Percentiles rank a stretch among this genome's conserved stretches.
Evolutionary conservation across 169 alveolate species (phyloP).

Genomic region (Cryptosporidium ubiquitum): DNA sequence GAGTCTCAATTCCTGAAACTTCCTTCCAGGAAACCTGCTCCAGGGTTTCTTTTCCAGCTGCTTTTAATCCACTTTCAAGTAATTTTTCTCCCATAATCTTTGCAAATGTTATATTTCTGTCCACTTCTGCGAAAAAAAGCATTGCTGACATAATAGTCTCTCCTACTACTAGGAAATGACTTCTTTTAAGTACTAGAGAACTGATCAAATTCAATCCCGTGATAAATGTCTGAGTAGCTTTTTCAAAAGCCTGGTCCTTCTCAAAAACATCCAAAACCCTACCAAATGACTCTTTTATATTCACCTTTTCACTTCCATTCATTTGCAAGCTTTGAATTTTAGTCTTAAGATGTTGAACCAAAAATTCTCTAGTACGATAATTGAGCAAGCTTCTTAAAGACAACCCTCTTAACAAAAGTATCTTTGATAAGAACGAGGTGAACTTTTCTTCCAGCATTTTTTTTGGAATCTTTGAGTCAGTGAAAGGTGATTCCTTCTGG

Average conservation of each 20-base stretch:
- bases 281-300: not conserved
- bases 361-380: constrained; percentile 23
- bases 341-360: constrained; percentile 20
- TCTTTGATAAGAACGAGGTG: not conserved
- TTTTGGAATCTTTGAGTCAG: not conserved
- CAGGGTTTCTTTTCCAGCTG: not conserved
- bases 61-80: no score
- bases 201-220: not conserved
- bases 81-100: constrained; percentile 18
- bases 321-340: constrained; percentile 5
- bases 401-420: constrained; percentile 10
- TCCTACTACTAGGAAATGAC: not conserved
- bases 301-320: not conserved
- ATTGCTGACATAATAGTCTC: constrained; percentile 53
- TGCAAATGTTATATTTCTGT: constrained; percentile 40
- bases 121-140: constrained; percentile 57
- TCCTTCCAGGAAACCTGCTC: constrained; percentile 14
- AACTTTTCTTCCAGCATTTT: not conserved
- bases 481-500: not conserved
- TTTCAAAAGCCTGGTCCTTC: not conserved
- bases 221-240: constrained; percentile 23
- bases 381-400: constrained; percentile 1
- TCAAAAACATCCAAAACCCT: not conserved
- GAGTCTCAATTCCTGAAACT: not conserved
- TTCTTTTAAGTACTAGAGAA: not conserved